phyloP scores from a whole-genome alignment of 257 asterid genomes.

The Solanum pinnatisectum region DNA sequence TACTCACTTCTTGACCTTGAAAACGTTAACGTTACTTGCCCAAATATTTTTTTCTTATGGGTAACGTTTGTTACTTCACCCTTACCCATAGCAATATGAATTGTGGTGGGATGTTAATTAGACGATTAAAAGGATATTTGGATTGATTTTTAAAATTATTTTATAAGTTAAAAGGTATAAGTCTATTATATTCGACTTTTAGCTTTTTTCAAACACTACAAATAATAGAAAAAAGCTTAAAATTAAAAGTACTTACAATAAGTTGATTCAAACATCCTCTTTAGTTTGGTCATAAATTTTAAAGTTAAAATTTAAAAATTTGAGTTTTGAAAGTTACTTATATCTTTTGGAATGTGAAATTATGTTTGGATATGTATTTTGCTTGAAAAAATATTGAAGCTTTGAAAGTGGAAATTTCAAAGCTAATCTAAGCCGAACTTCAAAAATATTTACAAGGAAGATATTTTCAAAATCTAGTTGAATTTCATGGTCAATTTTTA shows the following conservation, averaged over 20 bases:
- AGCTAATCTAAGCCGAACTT: not conserved
- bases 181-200: no score
- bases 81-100: accelerated
- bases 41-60: not conserved
- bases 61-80: not conserved
- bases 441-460: not conserved
- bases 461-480: not conserved
- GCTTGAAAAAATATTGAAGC: no score
- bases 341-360: not conserved
- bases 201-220: no score
- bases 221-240: no score
- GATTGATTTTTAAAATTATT: no score
- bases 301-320: not conserved
- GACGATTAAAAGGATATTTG: accelerated
- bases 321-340: no score
- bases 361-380: no score
- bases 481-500: not conserved
- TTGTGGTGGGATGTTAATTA: no score
- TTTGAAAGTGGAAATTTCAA: not conserved
- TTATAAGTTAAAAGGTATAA: no score
- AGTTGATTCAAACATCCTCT: no score
- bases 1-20: not conserved
- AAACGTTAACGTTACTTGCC: not conserved
- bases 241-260: no score
- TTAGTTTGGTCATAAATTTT: not conserved